Evolutionary conservation across 495 filamentous ascomycete genomes (phyloP), one percentile per base, ranked within the genome.

Genomic region (Aspergillus nidulans): DNA sequence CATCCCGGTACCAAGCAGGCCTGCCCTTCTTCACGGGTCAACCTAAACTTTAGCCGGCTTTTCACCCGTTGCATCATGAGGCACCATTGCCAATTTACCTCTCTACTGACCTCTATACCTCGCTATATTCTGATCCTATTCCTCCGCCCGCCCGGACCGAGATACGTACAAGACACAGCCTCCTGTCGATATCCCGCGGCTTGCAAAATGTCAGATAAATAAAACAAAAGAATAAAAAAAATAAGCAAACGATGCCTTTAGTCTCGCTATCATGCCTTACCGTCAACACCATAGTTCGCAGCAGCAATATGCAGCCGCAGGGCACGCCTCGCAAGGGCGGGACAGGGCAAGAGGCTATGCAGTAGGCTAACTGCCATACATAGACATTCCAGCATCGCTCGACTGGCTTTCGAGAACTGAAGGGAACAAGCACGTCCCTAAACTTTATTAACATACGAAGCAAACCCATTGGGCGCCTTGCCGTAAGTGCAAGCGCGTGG

Each of bases 61-160:
- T 23, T 25, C 4, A 7, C 32, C 24, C 23, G 9, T 6, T 42
- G 44, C 20, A 45, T 54, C 56, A 54, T 49, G 52, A 59, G 45
- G 46, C 51, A 38, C 45, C 20, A 46, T 40, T 21, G 28, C 44
- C 38, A 16, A 19, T 16, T 43, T 21, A 21, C 12, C n/a, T n/a
- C 30, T 34, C 30, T 6, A 34, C 15, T 24, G 7, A 36, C 1
- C 21, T 13, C 15, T 25, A 21, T 26, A 26, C 30, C 26, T 36
- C 7, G 20, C 30, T 28, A 49, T 21, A 21, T 49, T 16, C 13
- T 47, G 18, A 34, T 34, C 12, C n/a, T 6, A 9, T 8, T 18
- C 24, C 40, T 23, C 40, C 26, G 44, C 30, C 32, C 32, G 38
- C 13, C 47, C 28, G 24, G 34, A 19, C 39, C 18, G 45, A 39